A percentile compares a stretch with the other conserved stretches of the same genome.
These are phyloP conservation scores for Aspergillus sp. DNA, from an alignment of 2,329 filamentous ascomycete genomes.

Conservation along the genomic window DNA sequence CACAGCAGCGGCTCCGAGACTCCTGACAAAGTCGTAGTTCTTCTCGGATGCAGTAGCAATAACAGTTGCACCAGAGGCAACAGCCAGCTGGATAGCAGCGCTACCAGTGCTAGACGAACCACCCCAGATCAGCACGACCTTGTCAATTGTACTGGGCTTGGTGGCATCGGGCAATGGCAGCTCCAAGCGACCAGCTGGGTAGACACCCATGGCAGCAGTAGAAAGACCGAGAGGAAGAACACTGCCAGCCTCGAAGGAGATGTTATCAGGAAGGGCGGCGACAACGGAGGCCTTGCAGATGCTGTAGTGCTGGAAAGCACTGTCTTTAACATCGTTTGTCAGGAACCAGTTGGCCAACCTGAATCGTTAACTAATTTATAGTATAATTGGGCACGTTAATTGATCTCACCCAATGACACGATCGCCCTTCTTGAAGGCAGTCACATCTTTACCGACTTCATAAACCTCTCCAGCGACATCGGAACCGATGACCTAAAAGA, in stretches of 20 bases:
- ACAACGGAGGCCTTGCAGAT: conserved; percentile 16
- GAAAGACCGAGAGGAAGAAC: conserved; percentile 31
- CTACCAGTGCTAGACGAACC: conserved; percentile 39
- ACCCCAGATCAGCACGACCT: conserved; percentile 38
- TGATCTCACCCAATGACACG: conserved; percentile 17
- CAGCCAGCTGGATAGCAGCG: conserved; percentile 38
- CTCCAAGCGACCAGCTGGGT: conserved; percentile 18
- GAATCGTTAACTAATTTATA: conserved; percentile 1
- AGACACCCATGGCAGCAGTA: conserved; percentile 18
- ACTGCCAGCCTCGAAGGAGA: conserved; percentile 28
- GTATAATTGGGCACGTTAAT: background rate
- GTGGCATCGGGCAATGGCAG: conserved; percentile 15
- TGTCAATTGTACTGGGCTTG: conserved; percentile 10
- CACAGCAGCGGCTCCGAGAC: conserved; percentile 42
- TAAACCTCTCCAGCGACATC: conserved; percentile 43
- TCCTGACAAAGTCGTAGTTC: conserved; percentile 13
- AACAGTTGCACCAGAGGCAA: conserved; percentile 33
- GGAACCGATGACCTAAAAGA: conserved; percentile 29
- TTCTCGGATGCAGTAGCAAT: conserved; percentile 32
- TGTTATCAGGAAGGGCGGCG: conserved; percentile 22
- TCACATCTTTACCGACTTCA: conserved; percentile 32
- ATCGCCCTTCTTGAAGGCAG: conserved; percentile 21
- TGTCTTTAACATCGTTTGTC: conserved; percentile 19
- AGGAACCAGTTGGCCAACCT: conserved; percentile 11
- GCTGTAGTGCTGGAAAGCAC: conserved; percentile 24